Evolutionary conservation across 176 grass and related monocot genomes (phyloP), one percentile per base, ranked within the genome.

Genomic region (Alopecurus myosuroides): DNA sequence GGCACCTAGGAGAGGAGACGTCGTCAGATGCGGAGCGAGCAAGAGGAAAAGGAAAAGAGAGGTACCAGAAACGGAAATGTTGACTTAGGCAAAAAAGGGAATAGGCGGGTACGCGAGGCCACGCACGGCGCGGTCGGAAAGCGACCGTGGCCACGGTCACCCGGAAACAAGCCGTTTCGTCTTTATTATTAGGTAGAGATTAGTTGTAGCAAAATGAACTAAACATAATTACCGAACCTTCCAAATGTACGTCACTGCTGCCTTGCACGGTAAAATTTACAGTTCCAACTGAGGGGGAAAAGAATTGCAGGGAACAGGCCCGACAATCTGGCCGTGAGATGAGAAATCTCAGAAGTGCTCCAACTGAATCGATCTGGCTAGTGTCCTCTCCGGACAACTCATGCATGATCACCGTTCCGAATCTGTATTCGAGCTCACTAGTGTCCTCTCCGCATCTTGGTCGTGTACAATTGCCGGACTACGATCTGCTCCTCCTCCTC

Each of bases 401-500:
- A 56, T 11, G 25, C 26, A 28, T 5, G 40, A 52, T 64, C 40
- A 63, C 66, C 64, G n/a, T 51, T 84, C 81, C 5, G 74, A 69
- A 77, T 69, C n/a, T 48, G 9, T 37, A 69, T 67, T 18, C 9
- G 19, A 36, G 51, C 60, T 29, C 40, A 31, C 35, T 5, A 19
- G 42, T 12, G 46, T 57, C 23, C 22, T 39, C 61, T 82, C 45
- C 9, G 5, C 56, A 13, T 71, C 79, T 25, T 78, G 53, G 15
- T 51, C 51, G 41, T 37, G 40, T 6, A 68, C 62, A 53, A 7
- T 9, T 17, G 70, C 15, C 15, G 30, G 76, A 67, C 55, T 23
- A 64, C 26, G 42, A 17, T 17, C 81, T 68, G 63, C 39, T 82
- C 81, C 82, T 68, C 70, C 39, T 82, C 81, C 82, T 56, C 49